These are phyloP conservation scores for Helianthus annuus DNA, from an alignment of 129 eudicot species.

Conservation along the genomic window DNA sequence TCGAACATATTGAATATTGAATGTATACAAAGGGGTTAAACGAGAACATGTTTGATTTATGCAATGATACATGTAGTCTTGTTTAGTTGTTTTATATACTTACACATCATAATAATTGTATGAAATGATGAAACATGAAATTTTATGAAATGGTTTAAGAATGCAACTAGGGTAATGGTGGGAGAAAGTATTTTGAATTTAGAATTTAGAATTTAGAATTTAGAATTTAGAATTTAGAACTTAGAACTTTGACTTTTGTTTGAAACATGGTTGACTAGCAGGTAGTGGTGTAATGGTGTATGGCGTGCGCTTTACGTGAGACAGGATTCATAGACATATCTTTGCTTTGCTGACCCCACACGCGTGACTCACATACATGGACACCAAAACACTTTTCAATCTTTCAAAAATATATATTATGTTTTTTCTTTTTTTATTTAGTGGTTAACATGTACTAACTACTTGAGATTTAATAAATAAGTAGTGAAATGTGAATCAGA, in stretches of 20 bases:
- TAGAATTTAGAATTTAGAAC: too few species aligned
- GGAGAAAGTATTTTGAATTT: neutral
- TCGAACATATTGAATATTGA: neutral
- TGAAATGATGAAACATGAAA: neutral
- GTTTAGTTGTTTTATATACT: too few species aligned
- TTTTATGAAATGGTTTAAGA: neutral
- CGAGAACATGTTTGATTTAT: neutral
- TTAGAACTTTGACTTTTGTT: slow-evolving; percentile 20
- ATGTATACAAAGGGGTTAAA: neutral
- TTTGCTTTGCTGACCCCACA: slow-evolving; percentile 28
- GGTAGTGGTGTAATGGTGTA: slow-evolving; percentile 30
- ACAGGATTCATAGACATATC: slow-evolving; percentile 29
- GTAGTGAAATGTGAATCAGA: too few species aligned
- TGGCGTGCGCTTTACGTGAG: slow-evolving; percentile 50
- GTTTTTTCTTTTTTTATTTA: too few species aligned
- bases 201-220: too few species aligned
- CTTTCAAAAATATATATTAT: too few species aligned
- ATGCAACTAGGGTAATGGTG: neutral
- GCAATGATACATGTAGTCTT: too few species aligned
- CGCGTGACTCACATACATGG: slow-evolving; percentile 31
- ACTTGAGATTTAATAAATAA: neutral
- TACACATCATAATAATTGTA: too few species aligned
- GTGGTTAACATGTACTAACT: neutral
- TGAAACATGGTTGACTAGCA: slow-evolving; percentile 29
- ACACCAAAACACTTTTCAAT: slow-evolving; percentile 18